Evolutionary conservation across 805 yeast genomes (phyloP).

Genomic region (Barnettozyma sucrosica): DNA sequence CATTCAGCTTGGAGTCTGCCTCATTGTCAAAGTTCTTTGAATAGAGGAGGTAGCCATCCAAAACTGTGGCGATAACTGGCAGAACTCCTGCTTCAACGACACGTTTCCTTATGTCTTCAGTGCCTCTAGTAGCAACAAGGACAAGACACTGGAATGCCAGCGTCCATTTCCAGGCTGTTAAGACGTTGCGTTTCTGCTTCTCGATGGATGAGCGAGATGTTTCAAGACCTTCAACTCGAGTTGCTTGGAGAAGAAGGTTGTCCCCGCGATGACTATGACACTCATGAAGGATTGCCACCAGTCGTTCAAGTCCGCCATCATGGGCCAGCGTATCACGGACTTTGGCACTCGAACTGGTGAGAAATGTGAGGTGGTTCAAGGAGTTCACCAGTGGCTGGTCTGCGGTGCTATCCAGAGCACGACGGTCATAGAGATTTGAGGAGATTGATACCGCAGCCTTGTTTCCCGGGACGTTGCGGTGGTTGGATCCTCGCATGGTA

Average conservation of each 20-base stretch:
- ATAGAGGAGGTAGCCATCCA: conserved; percentile 69
- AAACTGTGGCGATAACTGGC: conserved; percentile 84
- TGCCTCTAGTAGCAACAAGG: conserved; percentile 87
- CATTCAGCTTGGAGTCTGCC: conserved; percentile 12
- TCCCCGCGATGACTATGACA: conserved; percentile 33
- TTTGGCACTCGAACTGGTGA: conserved; percentile 79
- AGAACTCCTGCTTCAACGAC: conserved; percentile 89
- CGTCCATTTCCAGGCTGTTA: conserved; percentile 97
- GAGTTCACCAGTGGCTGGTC: conserved; percentile 90
- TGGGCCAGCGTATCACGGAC: conserved; percentile 83
- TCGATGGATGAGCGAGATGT: conserved; percentile 13
- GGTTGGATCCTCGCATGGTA: conserved; percentile 83
- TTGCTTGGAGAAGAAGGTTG: neutral
- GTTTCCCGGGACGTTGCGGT: conserved; percentile 70
- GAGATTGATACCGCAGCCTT: conserved; percentile 91
- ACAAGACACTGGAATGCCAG: conserved; percentile 89
- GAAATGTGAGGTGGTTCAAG: conserved; percentile 79
- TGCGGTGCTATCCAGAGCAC: conserved; percentile 88
- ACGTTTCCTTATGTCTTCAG: conserved; percentile 76
- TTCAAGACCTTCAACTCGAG: neutral
- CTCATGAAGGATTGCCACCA: conserved; percentile 79
- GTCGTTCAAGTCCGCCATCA: conserved; percentile 90
- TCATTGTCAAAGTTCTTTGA: conserved; percentile 30
- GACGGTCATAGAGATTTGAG: conserved; percentile 80
- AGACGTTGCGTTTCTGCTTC: conserved; percentile 34